Conservation (phyloP, 2,329 filamentous ascomycete genomes). For the Bipolaris oryzae region DNA sequence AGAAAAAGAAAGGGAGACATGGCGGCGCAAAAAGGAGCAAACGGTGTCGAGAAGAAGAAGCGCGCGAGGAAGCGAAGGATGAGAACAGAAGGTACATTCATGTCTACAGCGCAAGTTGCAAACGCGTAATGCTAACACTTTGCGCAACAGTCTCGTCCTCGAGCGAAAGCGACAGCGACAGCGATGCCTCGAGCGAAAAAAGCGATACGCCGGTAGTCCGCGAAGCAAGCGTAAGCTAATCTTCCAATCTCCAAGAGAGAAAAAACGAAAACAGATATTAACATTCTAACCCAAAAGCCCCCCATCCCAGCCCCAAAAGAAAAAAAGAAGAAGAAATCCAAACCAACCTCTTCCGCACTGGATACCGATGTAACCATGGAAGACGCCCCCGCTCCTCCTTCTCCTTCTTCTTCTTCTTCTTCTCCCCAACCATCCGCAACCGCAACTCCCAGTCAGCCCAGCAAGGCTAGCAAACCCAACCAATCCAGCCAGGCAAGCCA, state of each 20-base stretch:
- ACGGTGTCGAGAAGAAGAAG: slow-evolving; percentile 31
- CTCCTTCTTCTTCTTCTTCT: background rate
- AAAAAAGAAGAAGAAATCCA: slow-evolving; percentile 24
- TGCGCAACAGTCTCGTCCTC: slow-evolving; percentile 37
- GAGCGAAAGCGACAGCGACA: slow-evolving; percentile 42
- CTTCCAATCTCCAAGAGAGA: no score
- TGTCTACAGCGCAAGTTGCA: background rate
- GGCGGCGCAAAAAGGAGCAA: slow-evolving; percentile 28
- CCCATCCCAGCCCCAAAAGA: no score
- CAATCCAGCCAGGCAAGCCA: background rate
- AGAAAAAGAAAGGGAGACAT: slow-evolving; percentile 14
- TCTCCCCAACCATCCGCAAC: no score
- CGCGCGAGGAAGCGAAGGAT: slow-evolving; percentile 39
- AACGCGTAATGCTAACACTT: slow-evolving; percentile 13
- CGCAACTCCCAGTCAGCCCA: no score
- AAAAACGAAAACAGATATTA: no score
- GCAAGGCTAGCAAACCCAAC: slow-evolving; percentile 3
- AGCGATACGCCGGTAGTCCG: slow-evolving; percentile 2
- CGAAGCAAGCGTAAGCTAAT: background rate
- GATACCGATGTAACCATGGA: slow-evolving; percentile 28
- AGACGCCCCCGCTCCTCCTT: slow-evolving; percentile 19
- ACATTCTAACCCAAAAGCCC: no score
- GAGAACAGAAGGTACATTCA: slow-evolving; percentile 34
- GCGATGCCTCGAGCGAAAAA: slow-evolving; percentile 28
- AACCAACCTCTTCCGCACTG: slow-evolving; percentile 7